Evolutionary conservation across 1,139 yeast species (phyloP).

Genomic region (Tardiomyces digboiensis): DNA sequence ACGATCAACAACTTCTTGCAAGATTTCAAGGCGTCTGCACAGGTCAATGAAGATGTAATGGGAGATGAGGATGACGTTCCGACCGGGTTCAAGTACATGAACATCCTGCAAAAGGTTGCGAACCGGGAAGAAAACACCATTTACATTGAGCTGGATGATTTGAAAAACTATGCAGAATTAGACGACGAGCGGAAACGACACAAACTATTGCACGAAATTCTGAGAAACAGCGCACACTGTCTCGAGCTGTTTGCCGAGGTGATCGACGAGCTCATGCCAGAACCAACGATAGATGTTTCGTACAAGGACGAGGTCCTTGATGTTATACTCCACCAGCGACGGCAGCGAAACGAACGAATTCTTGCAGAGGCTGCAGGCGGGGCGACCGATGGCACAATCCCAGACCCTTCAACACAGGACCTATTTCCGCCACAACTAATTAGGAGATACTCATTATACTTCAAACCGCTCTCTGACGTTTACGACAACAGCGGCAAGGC

Average conservation of each 20-base stretch:
- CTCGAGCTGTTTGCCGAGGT: conserved; percentile 66
- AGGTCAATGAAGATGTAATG: conserved; percentile 13
- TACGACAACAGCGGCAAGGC: conserved; percentile 36
- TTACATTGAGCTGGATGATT: conserved; percentile 75
- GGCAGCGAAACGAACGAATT: conserved; percentile 65
- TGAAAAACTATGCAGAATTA: conserved; percentile 52
- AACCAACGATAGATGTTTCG: conserved; percentile 64
- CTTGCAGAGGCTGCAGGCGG: conserved; percentile 53
- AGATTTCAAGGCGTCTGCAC: conserved; percentile 31
- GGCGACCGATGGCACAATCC: conserved; percentile 20
- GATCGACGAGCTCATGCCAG: conserved; percentile 77
- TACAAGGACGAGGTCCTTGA: conserved; percentile 90
- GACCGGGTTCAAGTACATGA: conserved; percentile 58
- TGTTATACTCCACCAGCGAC: conserved; percentile 85
- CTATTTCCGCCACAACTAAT: conserved; percentile 81
- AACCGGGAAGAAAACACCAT: conserved; percentile 69
- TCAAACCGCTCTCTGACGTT: conserved; percentile 58
- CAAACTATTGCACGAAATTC: conserved; percentile 46
- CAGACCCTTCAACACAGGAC: conserved; percentile 11
- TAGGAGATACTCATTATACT: conserved; percentile 79
- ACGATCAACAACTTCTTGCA: conserved; percentile 37
- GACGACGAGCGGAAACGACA: conserved; percentile 21
- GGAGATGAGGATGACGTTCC: conserved; percentile 6
- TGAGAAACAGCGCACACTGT: conserved; percentile 69
- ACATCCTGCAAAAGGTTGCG: conserved; percentile 67